A percentile compares a stretch with the other conserved stretches of the same genome.
phyloP scores from a whole-genome alignment of 495 filamentous ascomycete genomes.

The Daldinia vernicosa region DNA sequence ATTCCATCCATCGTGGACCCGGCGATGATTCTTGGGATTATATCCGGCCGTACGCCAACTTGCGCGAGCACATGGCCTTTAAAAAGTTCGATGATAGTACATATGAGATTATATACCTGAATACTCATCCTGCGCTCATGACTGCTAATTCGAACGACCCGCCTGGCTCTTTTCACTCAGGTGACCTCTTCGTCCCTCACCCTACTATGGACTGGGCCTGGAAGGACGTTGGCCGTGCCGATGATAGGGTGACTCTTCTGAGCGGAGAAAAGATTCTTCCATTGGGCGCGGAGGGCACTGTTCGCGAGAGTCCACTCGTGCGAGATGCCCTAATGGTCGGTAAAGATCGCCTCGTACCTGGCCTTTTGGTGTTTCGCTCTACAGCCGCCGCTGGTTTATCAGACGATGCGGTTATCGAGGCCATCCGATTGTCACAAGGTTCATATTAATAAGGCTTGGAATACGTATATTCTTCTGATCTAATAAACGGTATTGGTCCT shows the following conservation, averaged over 20 bases:
- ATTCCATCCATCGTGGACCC: conserved; percentile 55
- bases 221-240: conserved; percentile 70
- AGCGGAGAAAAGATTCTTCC: conserved; percentile 80
- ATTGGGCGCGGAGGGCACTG: conserved; percentile 64
- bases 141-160: conserved; percentile 66
- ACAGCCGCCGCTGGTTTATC: conserved; percentile 45
- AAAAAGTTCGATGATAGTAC: conserved; percentile 56
- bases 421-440: too few species aligned
- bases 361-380: conserved; percentile 58
- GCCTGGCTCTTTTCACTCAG: conserved; percentile 63
- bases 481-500: too few species aligned
- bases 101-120: conserved; percentile 64
- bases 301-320: conserved; percentile 54
- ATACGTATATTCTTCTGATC: too few species aligned
- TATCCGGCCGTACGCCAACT: conserved; percentile 57
- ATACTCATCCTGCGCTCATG: conserved; percentile 70
- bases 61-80: conserved; percentile 59
- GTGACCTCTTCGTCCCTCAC: conserved; percentile 70
- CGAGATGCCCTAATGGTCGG: conserved; percentile 43
- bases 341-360: conserved; percentile 54
- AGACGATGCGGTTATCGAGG: conserved; percentile 55
- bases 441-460: too few species aligned
- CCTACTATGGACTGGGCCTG: conserved; percentile 66
- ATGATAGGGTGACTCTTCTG: conserved; percentile 69
- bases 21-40: conserved; percentile 65